These are phyloP conservation scores for Salvia miltiorrhiza DNA, from an alignment of 257 asterid species.

Conservation along the genomic window DNA sequence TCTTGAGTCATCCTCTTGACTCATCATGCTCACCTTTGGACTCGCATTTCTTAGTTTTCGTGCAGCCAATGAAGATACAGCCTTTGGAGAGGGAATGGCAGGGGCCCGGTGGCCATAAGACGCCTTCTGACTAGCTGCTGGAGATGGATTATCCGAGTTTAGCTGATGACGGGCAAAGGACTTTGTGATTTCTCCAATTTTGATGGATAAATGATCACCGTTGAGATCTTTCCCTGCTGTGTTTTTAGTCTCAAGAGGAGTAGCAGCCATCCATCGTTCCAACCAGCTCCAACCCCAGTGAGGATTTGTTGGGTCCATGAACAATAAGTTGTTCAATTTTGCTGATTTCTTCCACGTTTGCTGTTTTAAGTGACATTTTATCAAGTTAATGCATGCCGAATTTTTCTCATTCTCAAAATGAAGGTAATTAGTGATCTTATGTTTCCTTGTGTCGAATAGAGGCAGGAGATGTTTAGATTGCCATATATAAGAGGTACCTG, in stretches of 20 bases:
- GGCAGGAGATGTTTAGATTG: neutral
- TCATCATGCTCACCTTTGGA: constrained; percentile 43
- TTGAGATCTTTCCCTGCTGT: constrained; percentile 43
- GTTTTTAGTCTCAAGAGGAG: constrained; percentile 45
- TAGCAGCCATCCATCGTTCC: constrained; percentile 73
- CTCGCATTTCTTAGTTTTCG: constrained; percentile 61
- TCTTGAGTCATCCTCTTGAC: constrained; percentile 65
- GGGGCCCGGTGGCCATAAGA: constrained; percentile 33
- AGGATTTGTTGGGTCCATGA: constrained; percentile 88
- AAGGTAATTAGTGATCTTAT: neutral
- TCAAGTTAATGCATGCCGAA: neutral
- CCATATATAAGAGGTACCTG: constrained; percentile 51
- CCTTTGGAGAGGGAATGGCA: constrained; percentile 41
- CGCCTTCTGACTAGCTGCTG: constrained; percentile 44
- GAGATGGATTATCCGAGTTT: constrained; percentile 49
- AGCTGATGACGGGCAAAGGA: constrained; percentile 76
- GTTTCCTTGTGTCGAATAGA: neutral
- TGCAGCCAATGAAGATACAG: constrained; percentile 22
- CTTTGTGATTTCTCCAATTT: constrained; percentile 59
- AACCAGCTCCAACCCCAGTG: constrained; percentile 99
- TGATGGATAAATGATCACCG: constrained; percentile 31
- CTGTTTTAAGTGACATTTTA: constrained; percentile 35
- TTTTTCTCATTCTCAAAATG: too few relatives aligned
- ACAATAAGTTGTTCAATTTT: constrained; percentile 55
- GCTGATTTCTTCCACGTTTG: constrained; percentile 80